Evolutionary conservation across 163 green algal species (phyloP).

Genomic region (Chlorella variabilis): DNA sequence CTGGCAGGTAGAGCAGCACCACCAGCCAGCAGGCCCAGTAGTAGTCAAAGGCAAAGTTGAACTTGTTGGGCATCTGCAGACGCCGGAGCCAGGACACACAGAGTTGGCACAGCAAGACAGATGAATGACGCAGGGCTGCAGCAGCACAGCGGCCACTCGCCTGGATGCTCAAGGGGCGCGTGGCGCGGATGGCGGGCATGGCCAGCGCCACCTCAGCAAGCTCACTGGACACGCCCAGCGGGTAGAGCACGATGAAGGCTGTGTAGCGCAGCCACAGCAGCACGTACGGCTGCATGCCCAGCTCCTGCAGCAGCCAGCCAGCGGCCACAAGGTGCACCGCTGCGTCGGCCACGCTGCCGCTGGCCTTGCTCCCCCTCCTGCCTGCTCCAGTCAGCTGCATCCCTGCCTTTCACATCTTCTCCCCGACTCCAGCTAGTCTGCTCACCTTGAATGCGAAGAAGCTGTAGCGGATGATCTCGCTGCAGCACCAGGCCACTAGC

Average conservation of each 20-base stretch:
- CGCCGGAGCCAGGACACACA: too few species aligned
- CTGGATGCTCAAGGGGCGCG: conserved; percentile 51
- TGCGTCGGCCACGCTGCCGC: too few species aligned
- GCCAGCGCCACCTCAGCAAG: conserved; percentile 86
- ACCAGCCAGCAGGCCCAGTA: conserved; percentile 63
- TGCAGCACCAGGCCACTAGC: conserved; percentile 86
- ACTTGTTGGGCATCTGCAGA: conserved; percentile 83
- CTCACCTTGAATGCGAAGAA: conserved; percentile 90
- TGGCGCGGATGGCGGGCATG: conserved; percentile 64
- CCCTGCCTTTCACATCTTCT: too few species aligned
- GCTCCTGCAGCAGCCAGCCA: conserved; percentile 47
- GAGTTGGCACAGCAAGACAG: not conserved
- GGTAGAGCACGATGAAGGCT: conserved; percentile 95
- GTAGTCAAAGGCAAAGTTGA: conserved; percentile 92
- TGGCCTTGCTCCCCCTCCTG: not conserved
- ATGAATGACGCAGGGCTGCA: too few species aligned
- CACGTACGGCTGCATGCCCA: conserved; percentile 65
- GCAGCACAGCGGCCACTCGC: too few species aligned
- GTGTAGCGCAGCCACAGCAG: conserved; percentile 92
- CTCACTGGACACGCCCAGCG: conserved; percentile 88
- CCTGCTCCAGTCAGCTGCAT: not conserved
- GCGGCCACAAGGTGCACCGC: not conserved
- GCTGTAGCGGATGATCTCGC: conserved; percentile 91
- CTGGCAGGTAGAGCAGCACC: conserved; percentile 79
- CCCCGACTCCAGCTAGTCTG: not conserved